phyloP scores from a whole-genome alignment of 805 yeast genomes.

The Candida ulmi region DNA sequence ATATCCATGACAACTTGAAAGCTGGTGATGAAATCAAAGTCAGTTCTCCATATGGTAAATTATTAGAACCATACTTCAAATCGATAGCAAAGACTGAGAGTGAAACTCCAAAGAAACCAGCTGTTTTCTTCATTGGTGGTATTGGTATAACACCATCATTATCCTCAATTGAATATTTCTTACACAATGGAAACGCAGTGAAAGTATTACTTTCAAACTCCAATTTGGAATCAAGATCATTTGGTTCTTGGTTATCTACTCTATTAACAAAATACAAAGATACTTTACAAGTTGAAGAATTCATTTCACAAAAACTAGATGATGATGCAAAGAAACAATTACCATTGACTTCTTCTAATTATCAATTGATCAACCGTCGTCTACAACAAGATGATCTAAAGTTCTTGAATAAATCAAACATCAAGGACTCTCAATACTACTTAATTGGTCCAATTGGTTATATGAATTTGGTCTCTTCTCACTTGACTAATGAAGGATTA shows the following conservation, averaged over 20 bases:
- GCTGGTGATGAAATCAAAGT: slow-evolving; percentile 44
- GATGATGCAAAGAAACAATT: background rate
- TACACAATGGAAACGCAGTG: slow-evolving; percentile 12
- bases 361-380: slow-evolving; percentile 6
- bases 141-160: slow-evolving; percentile 64
- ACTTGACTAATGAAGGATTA: slow-evolving; percentile 6
- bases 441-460: slow-evolving; percentile 21
- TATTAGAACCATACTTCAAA: slow-evolving; percentile 27
- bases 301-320: slow-evolving; percentile 4
- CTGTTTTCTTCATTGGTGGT: slow-evolving; percentile 52
- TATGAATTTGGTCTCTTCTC: slow-evolving; percentile 8
- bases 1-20: slow-evolving; percentile 39
- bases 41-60: slow-evolving; percentile 57
- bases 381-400: slow-evolving; percentile 2
- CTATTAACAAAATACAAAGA: slow-evolving; percentile 8
- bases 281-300: slow-evolving; percentile 8
- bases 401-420: slow-evolving; percentile 7
- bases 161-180: slow-evolving; percentile 38
- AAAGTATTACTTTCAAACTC: slow-evolving; percentile 11
- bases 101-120: slow-evolving; percentile 21
- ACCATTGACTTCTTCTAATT: slow-evolving; percentile 2
- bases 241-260: slow-evolving; percentile 10
- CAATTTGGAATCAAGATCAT: slow-evolving; percentile 7
- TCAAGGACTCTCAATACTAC: slow-evolving; percentile 10
- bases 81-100: slow-evolving; percentile 16